These are phyloP conservation scores for Rhizopus delemar DNA, from an alignment of 371 early-diverging fungal genomes.

Conservation along the genomic window DNA sequence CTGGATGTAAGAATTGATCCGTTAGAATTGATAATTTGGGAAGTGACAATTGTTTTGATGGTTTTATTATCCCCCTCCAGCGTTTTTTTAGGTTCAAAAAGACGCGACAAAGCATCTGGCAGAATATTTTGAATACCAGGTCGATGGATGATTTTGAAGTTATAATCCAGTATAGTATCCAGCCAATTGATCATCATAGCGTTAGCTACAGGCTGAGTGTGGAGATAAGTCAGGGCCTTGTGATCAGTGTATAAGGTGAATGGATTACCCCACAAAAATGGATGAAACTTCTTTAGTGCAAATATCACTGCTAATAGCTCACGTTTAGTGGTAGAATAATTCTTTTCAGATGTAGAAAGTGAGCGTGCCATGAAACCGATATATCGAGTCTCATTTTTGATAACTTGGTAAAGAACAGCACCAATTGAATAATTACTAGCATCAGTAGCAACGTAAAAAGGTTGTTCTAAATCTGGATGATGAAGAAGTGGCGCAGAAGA, in stretches of 20 bases:
- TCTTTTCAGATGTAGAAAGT: background rate
- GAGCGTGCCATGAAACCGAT: conserved; percentile 6
- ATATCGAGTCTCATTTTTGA: background rate
- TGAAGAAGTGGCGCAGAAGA: no score
- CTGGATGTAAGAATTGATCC: background rate
- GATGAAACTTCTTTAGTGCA: conserved; percentile 1
- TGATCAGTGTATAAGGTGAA: conserved; percentile 2
- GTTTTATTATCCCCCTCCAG: conserved; percentile 8
- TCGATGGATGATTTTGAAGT: conserved; percentile 12
- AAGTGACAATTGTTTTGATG: background rate
- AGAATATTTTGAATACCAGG: conserved; percentile 19
- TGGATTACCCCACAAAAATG: background rate
- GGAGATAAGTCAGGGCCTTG: conserved; percentile 5
- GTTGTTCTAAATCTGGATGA: no score
- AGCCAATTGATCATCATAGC: conserved; percentile 20
- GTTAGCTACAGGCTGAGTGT: conserved; percentile 12
- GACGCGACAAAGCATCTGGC: conserved; percentile 13
- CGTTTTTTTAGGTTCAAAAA: conserved; percentile 4
- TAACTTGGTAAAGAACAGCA: conserved; percentile 19
- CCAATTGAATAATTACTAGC: conserved; percentile 35
- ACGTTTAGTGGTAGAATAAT: background rate
- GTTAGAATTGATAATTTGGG: background rate
- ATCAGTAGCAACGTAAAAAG: conserved; percentile 36
- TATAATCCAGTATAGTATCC: conserved; percentile 20
- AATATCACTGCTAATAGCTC: conserved; percentile 7